Evolutionary conservation across 352 stramenopile species (phyloP).

Genomic region (Phytophthora nicotianae): DNA sequence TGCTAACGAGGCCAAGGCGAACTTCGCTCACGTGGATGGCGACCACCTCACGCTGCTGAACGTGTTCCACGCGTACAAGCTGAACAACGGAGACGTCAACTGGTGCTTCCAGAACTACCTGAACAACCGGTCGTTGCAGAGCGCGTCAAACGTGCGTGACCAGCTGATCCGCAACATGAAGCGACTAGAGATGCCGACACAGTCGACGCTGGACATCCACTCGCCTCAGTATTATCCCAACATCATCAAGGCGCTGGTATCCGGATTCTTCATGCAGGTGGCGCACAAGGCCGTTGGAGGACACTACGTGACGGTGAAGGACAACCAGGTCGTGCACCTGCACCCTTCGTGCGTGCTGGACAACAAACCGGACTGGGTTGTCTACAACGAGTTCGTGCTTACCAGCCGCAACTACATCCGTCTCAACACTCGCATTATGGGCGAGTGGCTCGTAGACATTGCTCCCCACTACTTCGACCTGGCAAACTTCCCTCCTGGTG

Average conservation of each 20-base stretch:
- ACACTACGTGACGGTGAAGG: slow-evolving; percentile 99
- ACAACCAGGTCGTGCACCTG: slow-evolving; percentile 98
- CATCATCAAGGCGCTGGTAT: slow-evolving; percentile 93
- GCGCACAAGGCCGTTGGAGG: slow-evolving; percentile 89
- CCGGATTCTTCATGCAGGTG: slow-evolving; percentile 98
- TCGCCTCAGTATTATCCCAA: slow-evolving; percentile 92
- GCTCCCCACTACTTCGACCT: slow-evolving; percentile 98
- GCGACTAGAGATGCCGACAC: slow-evolving; percentile 81
- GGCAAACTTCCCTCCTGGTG: slow-evolving; percentile 96
- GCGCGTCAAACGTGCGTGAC: slow-evolving; percentile 94
- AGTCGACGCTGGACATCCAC: slow-evolving; percentile 79
- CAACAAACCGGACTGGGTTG: slow-evolving; percentile 97
- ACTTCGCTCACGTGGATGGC: slow-evolving; percentile 94
- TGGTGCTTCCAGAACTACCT: slow-evolving; percentile 99
- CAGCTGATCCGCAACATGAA: slow-evolving; percentile 98
- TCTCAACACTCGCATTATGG: slow-evolving; percentile 94
- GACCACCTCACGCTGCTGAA: slow-evolving; percentile 99
- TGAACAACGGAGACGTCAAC: slow-evolving; percentile 88
- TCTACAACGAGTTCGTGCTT: slow-evolving; percentile 99
- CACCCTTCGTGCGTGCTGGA: slow-evolving; percentile 97
- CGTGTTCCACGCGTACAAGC: slow-evolving; percentile 98
- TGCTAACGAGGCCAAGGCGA: slow-evolving; percentile 96
- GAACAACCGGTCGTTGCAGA: slow-evolving; percentile 94
- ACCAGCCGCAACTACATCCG: slow-evolving; percentile 99
- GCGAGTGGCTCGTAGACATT: slow-evolving; percentile 93